Evolutionary conservation across 495 filamentous ascomycete genomes (phyloP).

Genomic region (Penicillium bovifimosum): DNA sequence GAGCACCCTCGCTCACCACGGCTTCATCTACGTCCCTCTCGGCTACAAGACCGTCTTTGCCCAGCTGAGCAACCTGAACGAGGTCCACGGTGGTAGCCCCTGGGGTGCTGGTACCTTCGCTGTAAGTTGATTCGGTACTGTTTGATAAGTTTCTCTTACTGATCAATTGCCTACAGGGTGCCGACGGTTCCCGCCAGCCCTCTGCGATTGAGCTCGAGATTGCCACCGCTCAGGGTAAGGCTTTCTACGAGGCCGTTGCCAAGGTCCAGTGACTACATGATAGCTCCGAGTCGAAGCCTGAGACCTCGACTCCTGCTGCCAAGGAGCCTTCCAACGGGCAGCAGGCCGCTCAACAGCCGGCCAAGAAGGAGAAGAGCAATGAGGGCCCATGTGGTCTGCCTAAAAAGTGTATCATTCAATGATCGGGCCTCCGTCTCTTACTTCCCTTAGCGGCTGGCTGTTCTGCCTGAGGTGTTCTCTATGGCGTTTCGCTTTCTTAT

Average conservation of each 20-base stretch:
- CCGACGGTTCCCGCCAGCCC: constrained; percentile 79
- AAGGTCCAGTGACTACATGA: constrained; percentile 86
- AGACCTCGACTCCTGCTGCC: constrained; percentile 24
- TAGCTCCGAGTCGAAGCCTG: constrained; percentile 34
- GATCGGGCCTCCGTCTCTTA: constrained; percentile 12
- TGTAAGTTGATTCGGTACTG: constrained; percentile 37
- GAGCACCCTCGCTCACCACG: constrained; percentile 89
- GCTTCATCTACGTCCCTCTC: constrained; percentile 90
- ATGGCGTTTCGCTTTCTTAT: constrained; percentile 15
- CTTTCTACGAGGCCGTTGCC: constrained; percentile 74
- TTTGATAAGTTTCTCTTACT: not conserved
- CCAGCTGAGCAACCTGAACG: constrained; percentile 58
- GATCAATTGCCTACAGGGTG: constrained; percentile 30
- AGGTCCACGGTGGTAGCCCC: constrained; percentile 78
- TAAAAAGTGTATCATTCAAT: constrained; percentile 59
- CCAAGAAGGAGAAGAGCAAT: constrained; percentile 34
- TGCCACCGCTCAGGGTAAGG: constrained; percentile 74
- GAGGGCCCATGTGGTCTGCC: constrained; percentile 69
- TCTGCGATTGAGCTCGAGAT: constrained; percentile 66
- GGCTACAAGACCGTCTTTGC: constrained; percentile 81
- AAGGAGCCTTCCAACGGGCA: constrained; percentile 21
- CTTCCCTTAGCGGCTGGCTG: constrained; percentile 5
- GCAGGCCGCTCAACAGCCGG: constrained; percentile 24
- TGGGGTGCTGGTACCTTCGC: constrained; percentile 97
- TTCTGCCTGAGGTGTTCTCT: constrained; percentile 18